A percentile compares a stretch with the other conserved stretches of the same genome.
phyloP scores from a whole-genome alignment of 73 alveolate species.

The Paramecium primaurelia region DNA sequence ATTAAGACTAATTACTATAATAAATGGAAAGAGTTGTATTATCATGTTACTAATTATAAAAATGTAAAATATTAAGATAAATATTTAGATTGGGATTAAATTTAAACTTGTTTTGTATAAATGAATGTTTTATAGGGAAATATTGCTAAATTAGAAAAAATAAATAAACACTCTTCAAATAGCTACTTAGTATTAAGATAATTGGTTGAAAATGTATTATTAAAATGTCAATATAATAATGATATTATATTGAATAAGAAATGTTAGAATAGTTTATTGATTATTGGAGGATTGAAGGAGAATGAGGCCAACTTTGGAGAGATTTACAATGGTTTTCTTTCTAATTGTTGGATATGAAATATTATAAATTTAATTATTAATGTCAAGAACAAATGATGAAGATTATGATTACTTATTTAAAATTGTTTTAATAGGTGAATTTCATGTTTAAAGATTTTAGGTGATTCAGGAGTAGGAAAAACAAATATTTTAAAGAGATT shows the following conservation, averaged over 20 bases:
- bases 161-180: not conserved
- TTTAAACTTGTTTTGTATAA: not conserved
- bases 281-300: not conserved
- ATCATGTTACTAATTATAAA: not conserved
- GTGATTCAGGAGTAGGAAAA: conserved; percentile 90
- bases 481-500: conserved; percentile 76
- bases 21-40: not conserved
- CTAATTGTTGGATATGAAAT: not conserved
- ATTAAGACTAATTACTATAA: not conserved
- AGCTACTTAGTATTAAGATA: not conserved
- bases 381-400: conserved; percentile 56
- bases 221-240: not conserved
- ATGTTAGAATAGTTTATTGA: not conserved
- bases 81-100: not conserved
- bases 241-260: not conserved
- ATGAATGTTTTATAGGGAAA: not conserved
- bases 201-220: not conserved
- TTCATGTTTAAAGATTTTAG: conserved; percentile 27
- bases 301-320: not conserved
- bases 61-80: not conserved
- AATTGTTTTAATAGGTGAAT: conserved; percentile 55
- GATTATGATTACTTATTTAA: conserved; percentile 61
- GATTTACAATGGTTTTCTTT: not conserved
- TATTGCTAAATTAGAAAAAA: not conserved
- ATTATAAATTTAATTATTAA: conserved; percentile 11